Evolutionary conservation across 148 eudicot species (phyloP).

Genomic region (Cornus kousa): DNA sequence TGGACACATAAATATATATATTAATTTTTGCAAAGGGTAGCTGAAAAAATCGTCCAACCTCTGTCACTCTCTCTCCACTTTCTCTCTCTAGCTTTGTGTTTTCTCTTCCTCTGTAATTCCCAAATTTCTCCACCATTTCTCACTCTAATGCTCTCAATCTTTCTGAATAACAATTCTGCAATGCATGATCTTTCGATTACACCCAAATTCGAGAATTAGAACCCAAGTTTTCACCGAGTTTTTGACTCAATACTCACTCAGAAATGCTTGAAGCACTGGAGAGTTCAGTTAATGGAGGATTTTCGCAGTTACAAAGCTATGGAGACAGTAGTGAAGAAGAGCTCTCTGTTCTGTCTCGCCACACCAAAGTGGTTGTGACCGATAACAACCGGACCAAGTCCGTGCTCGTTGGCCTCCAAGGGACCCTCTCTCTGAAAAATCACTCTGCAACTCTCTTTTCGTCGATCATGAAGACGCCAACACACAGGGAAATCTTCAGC

Average conservation of each 20-base stretch:
- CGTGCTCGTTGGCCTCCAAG: slow-evolving; percentile 72
- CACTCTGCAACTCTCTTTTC: too few species aligned
- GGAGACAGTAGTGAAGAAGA: slow-evolving; percentile 74
- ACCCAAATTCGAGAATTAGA: neutral
- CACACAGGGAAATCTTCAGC: too few species aligned
- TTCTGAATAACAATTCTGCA: slow-evolving; percentile 16
- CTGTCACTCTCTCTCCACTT: slow-evolving; percentile 11
- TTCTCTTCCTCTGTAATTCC: slow-evolving; percentile 20
- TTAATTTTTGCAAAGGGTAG: too few species aligned
- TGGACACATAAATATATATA: too few species aligned
- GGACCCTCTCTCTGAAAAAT: too few species aligned
- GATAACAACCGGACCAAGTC: slow-evolving; percentile 76
- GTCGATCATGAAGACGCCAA: too few species aligned
- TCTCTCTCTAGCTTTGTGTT: slow-evolving; percentile 12
- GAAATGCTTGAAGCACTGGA: slow-evolving; percentile 48
- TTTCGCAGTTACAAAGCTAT: slow-evolving; percentile 38
- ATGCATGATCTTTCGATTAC: slow-evolving; percentile 31
- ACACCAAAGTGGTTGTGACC: slow-evolving; percentile 73
- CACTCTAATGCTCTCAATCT: slow-evolving; percentile 12
- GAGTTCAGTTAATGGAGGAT: slow-evolving; percentile 38
- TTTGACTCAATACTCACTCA: slow-evolving; percentile 9
- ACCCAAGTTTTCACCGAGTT: neutral
- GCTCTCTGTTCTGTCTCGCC: slow-evolving; percentile 64
- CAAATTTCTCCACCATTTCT: slow-evolving; percentile 1
- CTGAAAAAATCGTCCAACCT: neutral